phyloP scores from a whole-genome alignment of 1,284 basidiomycete genomes.

The Pseudozyma sp. region DNA sequence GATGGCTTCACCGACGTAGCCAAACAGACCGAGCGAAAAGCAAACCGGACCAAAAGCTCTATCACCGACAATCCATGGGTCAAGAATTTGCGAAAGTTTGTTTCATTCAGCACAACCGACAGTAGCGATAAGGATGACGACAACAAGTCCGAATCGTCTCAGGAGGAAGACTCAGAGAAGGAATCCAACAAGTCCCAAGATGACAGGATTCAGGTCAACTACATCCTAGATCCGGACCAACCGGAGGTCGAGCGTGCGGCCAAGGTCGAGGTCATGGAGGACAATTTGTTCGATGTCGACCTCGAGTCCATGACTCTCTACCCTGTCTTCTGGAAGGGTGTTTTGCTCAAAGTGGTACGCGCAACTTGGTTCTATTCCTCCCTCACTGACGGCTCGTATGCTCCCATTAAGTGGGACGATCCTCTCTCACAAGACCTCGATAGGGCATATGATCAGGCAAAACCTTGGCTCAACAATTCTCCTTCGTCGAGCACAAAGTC shows the following conservation, averaged over 20 bases:
- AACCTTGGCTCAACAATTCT: slow-evolving; percentile 60
- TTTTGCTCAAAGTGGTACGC: slow-evolving; percentile 64
- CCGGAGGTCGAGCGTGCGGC: slow-evolving; percentile 39
- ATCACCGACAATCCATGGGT: slow-evolving; percentile 10
- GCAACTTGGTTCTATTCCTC: slow-evolving; percentile 70
- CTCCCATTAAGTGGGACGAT: slow-evolving; percentile 62
- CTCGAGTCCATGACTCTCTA: slow-evolving; percentile 64
- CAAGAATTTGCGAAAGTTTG: slow-evolving; percentile 9
- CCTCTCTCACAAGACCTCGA: slow-evolving; percentile 68
- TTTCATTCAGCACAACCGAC: slow-evolving; percentile 8
- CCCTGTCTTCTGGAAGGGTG: slow-evolving; percentile 70
- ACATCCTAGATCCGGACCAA: slow-evolving; percentile 61
- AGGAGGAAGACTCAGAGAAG: slow-evolving; percentile 2
- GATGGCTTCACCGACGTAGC: slow-evolving; percentile 16
- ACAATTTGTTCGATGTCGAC: slow-evolving; percentile 66
- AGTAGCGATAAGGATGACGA: neutral
- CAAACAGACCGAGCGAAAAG: neutral
- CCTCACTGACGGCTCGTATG: slow-evolving; percentile 51
- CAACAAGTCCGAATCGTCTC: neutral
- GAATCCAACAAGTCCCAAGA: slow-evolving; percentile 11
- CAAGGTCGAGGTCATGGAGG: slow-evolving; percentile 65
- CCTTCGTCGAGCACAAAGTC: slow-evolving; percentile 21
- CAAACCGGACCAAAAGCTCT: neutral
- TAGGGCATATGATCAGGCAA: slow-evolving; percentile 65
- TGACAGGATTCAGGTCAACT: slow-evolving; percentile 48